A percentile compares a stretch with the other conserved stretches of the same genome.
Conservation (phyloP, 2,329 filamentous ascomycete genomes). For the Colletotrichum agaves region DNA sequence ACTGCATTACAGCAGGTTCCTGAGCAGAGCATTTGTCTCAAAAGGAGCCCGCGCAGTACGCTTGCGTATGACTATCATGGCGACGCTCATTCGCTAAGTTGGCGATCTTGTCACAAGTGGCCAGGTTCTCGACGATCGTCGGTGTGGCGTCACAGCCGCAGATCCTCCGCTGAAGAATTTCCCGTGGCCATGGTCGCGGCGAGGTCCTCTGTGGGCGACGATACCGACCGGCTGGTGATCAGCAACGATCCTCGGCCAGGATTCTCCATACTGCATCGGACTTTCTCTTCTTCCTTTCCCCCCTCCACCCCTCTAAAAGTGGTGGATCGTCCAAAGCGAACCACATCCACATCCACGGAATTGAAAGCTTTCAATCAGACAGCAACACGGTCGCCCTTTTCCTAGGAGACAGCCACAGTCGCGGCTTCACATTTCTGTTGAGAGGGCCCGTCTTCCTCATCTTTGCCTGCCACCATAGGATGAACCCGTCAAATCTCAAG, state of each 20-base stretch:
- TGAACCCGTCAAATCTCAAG: too few species aligned
- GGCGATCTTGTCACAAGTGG: background rate
- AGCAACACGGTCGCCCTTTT: too few species aligned
- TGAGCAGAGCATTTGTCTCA: too few species aligned
- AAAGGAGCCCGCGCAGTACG: too few species aligned
- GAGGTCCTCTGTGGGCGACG: background rate
- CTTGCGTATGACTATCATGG: background rate
- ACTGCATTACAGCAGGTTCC: background rate
- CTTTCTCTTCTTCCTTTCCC: background rate
- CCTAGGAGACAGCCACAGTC: too few species aligned
- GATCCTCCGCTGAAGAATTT: background rate
- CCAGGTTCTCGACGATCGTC: background rate
- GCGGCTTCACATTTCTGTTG: too few species aligned
- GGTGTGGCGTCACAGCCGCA: background rate
- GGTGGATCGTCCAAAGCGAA: background rate
- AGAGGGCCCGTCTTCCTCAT: too few species aligned
- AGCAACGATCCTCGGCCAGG: slow-evolving; percentile 4
- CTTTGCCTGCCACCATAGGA: too few species aligned
- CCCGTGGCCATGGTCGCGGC: background rate
- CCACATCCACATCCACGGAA: too few species aligned
- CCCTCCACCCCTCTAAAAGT: background rate
- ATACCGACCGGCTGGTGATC: slow-evolving; percentile 7
- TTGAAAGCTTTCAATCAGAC: too few species aligned
- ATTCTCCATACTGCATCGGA: background rate
- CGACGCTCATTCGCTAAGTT: background rate